These are phyloP conservation scores for Phytophthora aleatoria DNA, from an alignment of 352 stramenopile genomes.

Conservation along the genomic window DNA sequence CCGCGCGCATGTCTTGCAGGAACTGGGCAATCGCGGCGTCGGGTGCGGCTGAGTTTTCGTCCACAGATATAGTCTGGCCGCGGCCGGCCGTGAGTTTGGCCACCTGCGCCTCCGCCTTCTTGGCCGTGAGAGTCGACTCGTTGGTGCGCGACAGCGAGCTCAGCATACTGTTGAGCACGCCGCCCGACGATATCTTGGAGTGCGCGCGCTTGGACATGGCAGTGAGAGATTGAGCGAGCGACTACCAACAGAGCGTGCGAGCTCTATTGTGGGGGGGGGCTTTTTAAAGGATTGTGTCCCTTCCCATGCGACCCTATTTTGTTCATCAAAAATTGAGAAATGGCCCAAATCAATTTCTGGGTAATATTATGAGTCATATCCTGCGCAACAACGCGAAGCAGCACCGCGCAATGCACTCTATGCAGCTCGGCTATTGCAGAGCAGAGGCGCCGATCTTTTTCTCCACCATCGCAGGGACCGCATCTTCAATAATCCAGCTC, in stretches of 20 bases:
- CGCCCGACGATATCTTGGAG: constrained; percentile 46
- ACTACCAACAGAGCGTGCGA: constrained; percentile 7
- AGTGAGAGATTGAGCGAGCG: not conserved
- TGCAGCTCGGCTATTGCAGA: constrained; percentile 27
- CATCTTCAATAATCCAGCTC: too few relatives aligned
- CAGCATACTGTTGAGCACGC: constrained; percentile 69
- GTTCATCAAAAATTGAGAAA: too few relatives aligned
- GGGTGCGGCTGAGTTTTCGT: constrained; percentile 65
- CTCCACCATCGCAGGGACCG: constrained; percentile 9
- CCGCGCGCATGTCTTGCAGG: constrained; percentile 74
- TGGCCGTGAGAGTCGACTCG: constrained; percentile 73
- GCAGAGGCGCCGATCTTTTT: constrained; percentile 28
- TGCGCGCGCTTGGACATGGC: constrained; percentile 73
- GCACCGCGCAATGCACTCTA: constrained; percentile 20
- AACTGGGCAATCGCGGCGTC: constrained; percentile 84
- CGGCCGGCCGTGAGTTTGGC: constrained; percentile 74
- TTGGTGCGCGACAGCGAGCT: constrained; percentile 79
- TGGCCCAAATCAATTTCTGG: too few relatives aligned
- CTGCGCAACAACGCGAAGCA: constrained; percentile 22
- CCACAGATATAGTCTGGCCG: constrained; percentile 73
- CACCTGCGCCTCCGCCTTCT: constrained; percentile 75
- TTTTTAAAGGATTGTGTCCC: too few relatives aligned
- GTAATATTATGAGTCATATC: too few relatives aligned
- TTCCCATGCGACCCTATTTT: too few relatives aligned
- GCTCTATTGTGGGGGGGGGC: not conserved